Evolutionary conservation across 1,284 basidiomycete species (phyloP).

Genomic region (Ceratobasidium sp.): DNA sequence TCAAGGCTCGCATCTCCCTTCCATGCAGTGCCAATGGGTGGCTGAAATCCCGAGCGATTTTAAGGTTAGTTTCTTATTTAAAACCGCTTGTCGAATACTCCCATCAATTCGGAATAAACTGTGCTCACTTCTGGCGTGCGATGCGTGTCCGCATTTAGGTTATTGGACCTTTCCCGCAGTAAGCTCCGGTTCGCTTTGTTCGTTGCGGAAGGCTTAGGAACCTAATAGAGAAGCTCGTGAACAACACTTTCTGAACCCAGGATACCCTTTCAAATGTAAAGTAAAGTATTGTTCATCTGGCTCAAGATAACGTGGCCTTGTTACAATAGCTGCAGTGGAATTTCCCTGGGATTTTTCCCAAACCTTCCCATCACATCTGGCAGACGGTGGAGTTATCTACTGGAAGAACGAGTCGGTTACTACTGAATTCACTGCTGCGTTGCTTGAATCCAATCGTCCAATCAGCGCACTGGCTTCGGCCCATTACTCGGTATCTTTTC

Average conservation of each 20-base stretch:
- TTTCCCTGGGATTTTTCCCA: constrained; percentile 43
- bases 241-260: constrained; percentile 75
- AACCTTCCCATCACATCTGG: constrained; percentile 68
- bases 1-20: no score
- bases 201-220: not conserved
- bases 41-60: constrained; percentile 44
- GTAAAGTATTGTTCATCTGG: constrained; percentile 56
- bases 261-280: constrained; percentile 71
- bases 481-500: constrained; percentile 64
- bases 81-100: constrained; percentile 71
- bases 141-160: constrained; percentile 74
- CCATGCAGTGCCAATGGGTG: no score
- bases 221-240: constrained; percentile 79
- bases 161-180: constrained; percentile 73
- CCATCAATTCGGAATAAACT: constrained; percentile 50
- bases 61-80: constrained; percentile 56
- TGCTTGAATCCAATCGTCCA: not conserved
- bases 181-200: not conserved
- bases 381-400: constrained; percentile 63
- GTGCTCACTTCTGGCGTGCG: constrained; percentile 59
- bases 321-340: constrained; percentile 58
- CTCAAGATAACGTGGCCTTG: constrained; percentile 44
- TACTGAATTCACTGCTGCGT: constrained; percentile 29
- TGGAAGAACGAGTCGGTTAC: constrained; percentile 56
- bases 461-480: constrained; percentile 56